phyloP scores from a whole-genome alignment of 2,329 filamentous ascomycete genomes.

The Colletotrichum zoysiae region DNA sequence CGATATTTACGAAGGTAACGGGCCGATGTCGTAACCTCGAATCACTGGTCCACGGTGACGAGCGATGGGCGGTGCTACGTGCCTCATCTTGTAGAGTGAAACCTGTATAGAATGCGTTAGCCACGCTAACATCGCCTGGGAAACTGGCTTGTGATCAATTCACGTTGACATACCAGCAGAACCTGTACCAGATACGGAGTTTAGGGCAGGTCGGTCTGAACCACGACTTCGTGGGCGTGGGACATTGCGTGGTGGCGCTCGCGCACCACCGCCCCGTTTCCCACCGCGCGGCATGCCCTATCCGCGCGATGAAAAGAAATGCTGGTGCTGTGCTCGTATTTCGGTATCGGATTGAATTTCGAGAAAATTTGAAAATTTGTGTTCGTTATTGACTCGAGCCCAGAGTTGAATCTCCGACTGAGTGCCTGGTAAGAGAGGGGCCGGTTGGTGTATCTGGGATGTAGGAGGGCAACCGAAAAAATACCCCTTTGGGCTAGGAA shows the following conservation, averaged over 20 bases:
- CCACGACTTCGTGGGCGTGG: conserved; percentile 17
- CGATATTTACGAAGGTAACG: conserved; percentile 67
- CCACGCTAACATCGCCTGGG: background rate
- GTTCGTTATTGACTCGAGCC: background rate
- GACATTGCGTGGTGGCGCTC: conserved; percentile 26
- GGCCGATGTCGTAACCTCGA: conserved; percentile 62
- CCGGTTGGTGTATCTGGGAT: background rate
- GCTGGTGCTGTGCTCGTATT: background rate
- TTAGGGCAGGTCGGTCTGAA: background rate
- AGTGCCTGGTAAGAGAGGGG: background rate
- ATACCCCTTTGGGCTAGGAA: background rate
- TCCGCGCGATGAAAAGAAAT: conserved; percentile 2
- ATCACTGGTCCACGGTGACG: conserved; percentile 54
- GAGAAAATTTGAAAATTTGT: background rate
- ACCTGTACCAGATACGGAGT: background rate
- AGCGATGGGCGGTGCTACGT: conserved; percentile 49
- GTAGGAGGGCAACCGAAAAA: background rate
- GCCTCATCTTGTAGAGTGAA: conserved; percentile 46
- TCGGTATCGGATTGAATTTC: background rate
- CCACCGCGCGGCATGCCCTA: conserved; percentile 37
- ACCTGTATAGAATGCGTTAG: conserved; percentile 3
- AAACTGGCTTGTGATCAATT: background rate
- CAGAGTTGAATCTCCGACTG: background rate
- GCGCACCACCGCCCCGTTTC: conserved; percentile 25
- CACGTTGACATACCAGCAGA: conserved; percentile 15